These are phyloP conservation scores for Metarhizium sp. DNA, from an alignment of 2,329 filamentous ascomycete species.

Conservation along the genomic window DNA sequence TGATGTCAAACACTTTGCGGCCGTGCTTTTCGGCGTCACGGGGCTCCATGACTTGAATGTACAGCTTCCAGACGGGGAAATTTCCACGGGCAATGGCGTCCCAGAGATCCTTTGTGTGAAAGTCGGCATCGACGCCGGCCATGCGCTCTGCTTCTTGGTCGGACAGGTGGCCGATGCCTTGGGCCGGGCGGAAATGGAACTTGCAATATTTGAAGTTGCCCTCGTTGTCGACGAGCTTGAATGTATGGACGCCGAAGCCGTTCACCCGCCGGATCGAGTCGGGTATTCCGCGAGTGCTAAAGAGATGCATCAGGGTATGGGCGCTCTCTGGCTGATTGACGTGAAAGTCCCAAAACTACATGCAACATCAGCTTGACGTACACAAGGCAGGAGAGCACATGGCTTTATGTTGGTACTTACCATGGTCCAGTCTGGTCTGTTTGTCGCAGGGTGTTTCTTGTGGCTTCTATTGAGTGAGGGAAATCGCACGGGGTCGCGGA, in stretches of 20 bases:
- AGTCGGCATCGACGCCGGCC: conserved; percentile 41
- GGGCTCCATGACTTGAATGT: conserved; percentile 37
- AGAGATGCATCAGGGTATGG: conserved; percentile 22
- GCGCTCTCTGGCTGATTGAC: conserved; percentile 27
- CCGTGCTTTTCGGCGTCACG: conserved; percentile 36
- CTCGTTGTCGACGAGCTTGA: conserved; percentile 33
- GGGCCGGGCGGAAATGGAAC: conserved; percentile 37
- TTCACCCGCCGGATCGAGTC: conserved; percentile 9
- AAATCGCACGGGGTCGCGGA: neutral
- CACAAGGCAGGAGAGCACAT: conserved; percentile 16
- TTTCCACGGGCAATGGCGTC: conserved; percentile 35
- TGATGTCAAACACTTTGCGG: conserved; percentile 62
- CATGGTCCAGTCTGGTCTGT: too few relatives aligned
- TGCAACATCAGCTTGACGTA: too few relatives aligned
- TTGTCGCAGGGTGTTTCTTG: too few relatives aligned
- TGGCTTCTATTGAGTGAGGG: too few relatives aligned
- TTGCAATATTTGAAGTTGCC: conserved; percentile 41
- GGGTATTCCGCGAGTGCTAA: too few relatives aligned
- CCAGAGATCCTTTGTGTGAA: conserved; percentile 25
- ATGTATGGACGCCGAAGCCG: conserved; percentile 38
- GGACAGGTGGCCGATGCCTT: conserved; percentile 34
- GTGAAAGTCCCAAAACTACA: conserved; percentile 12
- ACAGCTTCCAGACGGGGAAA: conserved; percentile 25
- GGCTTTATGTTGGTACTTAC: too few relatives aligned
- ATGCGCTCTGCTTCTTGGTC: conserved; percentile 24